A percentile compares a stretch with the other conserved stretches of the same genome.
phyloP scores from a whole-genome alignment of 2,329 filamentous ascomycete species.

The Microdochium bolleyi region DNA sequence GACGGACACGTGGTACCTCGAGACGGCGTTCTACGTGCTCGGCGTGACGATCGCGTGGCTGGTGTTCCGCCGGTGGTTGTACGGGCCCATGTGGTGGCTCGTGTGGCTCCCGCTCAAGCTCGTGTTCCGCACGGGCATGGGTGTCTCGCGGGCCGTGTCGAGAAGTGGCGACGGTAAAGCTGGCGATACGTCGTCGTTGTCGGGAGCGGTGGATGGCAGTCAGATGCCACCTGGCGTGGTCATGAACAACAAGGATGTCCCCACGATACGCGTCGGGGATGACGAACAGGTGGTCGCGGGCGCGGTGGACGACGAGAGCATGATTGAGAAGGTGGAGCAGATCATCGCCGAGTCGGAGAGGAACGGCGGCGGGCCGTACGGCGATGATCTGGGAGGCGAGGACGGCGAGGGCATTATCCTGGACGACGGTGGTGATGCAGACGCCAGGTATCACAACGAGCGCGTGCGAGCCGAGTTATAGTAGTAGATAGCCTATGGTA shows the following conservation, averaged over 20 bases:
- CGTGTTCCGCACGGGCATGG: constrained; percentile 49
- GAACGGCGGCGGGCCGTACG: neutral
- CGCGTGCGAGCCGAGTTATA: neutral
- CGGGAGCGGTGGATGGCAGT: neutral
- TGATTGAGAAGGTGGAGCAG: neutral
- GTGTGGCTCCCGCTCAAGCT: constrained; percentile 74
- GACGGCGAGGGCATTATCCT: neutral
- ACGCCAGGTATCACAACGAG: neutral
- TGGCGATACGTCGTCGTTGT: neutral
- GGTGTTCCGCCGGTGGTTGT: constrained; percentile 74
- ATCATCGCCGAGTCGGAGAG: neutral
- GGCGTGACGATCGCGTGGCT: constrained; percentile 75
- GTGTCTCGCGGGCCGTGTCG: constrained; percentile 41
- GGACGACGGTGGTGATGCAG: neutral
- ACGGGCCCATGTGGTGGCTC: constrained; percentile 86
- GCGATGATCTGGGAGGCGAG: neutral
- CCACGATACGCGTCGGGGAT: constrained; percentile 39
- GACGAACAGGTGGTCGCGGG: neutral
- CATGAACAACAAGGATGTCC: constrained; percentile 32
- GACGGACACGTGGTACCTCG: constrained; percentile 95
- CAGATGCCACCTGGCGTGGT: constrained; percentile 8
- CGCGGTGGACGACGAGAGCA: neutral
- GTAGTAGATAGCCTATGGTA: neutral
- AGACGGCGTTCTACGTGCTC: constrained; percentile 80
- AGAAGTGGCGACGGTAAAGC: neutral